These are phyloP conservation scores for Medicago ruthenica DNA, from an alignment of 306 rosid genomes.

Conservation along the genomic window DNA sequence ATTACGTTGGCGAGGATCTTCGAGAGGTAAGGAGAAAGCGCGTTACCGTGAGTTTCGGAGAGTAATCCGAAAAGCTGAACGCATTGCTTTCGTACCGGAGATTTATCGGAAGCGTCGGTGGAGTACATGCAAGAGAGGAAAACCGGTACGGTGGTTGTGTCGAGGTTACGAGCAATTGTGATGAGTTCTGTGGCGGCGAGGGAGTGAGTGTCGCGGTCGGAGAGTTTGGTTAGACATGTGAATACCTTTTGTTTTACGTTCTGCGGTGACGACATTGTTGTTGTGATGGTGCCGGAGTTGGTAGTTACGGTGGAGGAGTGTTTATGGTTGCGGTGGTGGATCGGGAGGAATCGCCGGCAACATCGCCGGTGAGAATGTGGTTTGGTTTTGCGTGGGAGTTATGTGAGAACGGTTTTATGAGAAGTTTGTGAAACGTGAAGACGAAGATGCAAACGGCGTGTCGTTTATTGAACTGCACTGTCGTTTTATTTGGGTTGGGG, in stretches of 20 bases:
- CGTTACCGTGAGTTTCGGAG: constrained; percentile 70
- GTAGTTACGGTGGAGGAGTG: background rate
- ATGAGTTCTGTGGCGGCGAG: constrained; percentile 73
- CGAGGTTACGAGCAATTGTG: constrained; percentile 74
- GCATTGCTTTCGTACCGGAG: constrained; percentile 87
- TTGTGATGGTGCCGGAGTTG: constrained; percentile 6
- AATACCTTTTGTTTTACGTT: constrained; percentile 77
- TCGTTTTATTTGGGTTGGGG: too few relatives aligned
- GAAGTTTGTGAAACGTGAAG: constrained; percentile 39
- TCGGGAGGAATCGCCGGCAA: constrained; percentile 51
- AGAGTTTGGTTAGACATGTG: constrained; percentile 86
- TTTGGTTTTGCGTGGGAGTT: constrained; percentile 25
- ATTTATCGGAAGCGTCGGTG: constrained; percentile 82
- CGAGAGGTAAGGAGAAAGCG: constrained; percentile 72
- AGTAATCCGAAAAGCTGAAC: constrained; percentile 73
- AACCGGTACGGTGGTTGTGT: constrained; percentile 53
- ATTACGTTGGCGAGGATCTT: constrained; percentile 67
- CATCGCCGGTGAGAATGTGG: constrained; percentile 56
- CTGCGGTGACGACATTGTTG: constrained; percentile 64
- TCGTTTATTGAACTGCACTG: constrained; percentile 33
- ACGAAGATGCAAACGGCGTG: constrained; percentile 38
- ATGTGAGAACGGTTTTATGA: constrained; percentile 25
- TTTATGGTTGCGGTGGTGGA: constrained; percentile 32
- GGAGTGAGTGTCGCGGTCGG: constrained; percentile 92
- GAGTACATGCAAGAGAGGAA: constrained; percentile 86